phyloP scores from a whole-genome alignment of 1,139 yeast genomes.

The Meyerozyma smithsonii region DNA sequence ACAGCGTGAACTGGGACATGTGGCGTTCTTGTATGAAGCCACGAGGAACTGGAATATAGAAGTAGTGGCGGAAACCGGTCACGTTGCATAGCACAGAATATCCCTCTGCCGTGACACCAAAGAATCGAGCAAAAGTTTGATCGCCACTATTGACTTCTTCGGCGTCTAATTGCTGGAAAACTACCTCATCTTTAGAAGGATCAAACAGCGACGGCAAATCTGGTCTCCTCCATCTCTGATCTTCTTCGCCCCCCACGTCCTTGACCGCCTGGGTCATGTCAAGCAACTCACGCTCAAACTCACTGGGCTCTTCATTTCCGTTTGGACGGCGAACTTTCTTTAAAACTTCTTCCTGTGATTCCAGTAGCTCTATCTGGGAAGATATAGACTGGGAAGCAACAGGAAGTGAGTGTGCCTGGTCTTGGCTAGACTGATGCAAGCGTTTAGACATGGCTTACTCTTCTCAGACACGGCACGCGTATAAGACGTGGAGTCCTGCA shows the following conservation, averaged over 20 bases:
- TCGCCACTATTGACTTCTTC: slow-evolving; percentile 69
- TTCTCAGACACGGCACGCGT: neutral
- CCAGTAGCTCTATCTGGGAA: slow-evolving; percentile 19
- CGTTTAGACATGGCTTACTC: slow-evolving; percentile 1
- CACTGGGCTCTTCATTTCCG: slow-evolving; percentile 46
- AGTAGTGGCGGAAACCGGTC: slow-evolving; percentile 82
- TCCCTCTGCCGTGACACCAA: slow-evolving; percentile 88
- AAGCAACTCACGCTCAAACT: slow-evolving; percentile 61
- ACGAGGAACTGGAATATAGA: slow-evolving; percentile 87
- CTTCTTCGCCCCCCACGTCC: slow-evolving; percentile 31
- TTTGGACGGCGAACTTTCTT: slow-evolving; percentile 35
- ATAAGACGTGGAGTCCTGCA: slow-evolving; percentile 2
- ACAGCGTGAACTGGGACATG: slow-evolving; percentile 41
- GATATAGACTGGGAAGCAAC: slow-evolving; percentile 32
- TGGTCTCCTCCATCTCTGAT: slow-evolving; percentile 63
- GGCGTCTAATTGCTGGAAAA: slow-evolving; percentile 92
- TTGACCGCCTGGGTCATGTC: slow-evolving; percentile 48
- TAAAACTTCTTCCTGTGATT: slow-evolving; percentile 29
- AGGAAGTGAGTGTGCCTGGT: slow-evolving; percentile 42
- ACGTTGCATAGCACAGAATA: slow-evolving; percentile 87
- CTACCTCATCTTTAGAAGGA: slow-evolving; percentile 47
- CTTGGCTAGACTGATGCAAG: slow-evolving; percentile 7
- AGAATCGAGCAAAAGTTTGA: slow-evolving; percentile 68
- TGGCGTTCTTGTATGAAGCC: slow-evolving; percentile 60
- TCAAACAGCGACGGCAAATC: slow-evolving; percentile 46